A percentile compares a stretch with the other conserved stretches of the same genome.
Evolutionary conservation across 2,329 filamentous ascomycete genomes (phyloP).

Genomic region (Drechslera avenae): DNA sequence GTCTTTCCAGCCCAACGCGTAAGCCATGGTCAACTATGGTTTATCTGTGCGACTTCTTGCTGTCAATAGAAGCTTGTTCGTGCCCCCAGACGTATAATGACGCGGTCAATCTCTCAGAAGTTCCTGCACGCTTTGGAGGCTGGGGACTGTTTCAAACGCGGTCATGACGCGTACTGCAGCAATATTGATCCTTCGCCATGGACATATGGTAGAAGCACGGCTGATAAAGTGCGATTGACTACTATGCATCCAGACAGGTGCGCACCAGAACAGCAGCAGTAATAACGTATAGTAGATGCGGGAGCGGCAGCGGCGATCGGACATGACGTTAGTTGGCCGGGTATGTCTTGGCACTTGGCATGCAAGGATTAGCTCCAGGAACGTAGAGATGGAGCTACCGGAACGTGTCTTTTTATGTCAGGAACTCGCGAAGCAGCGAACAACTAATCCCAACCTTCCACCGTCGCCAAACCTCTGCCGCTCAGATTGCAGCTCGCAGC

Average conservation of each 20-base stretch:
- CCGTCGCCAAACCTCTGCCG: constrained; percentile 22
- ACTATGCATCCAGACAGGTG: too few relatives aligned
- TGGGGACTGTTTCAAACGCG: too few relatives aligned
- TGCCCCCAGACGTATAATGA: too few relatives aligned
- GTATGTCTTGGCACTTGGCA: constrained; percentile 25
- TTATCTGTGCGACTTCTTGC: too few relatives aligned
- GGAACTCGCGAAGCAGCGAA: constrained; percentile 12
- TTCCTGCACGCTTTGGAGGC: too few relatives aligned
- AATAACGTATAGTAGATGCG: constrained; percentile 2
- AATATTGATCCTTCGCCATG: too few relatives aligned
- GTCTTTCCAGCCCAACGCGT: constrained; percentile 45
- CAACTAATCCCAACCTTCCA: constrained; percentile 14
- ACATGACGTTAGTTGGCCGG: constrained; percentile 28
- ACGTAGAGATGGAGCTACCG: constrained; percentile 29
- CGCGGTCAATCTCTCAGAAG: too few relatives aligned
- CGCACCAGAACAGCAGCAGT: too few relatives aligned
- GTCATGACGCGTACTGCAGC: too few relatives aligned
- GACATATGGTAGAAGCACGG: too few relatives aligned
- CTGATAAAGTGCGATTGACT: too few relatives aligned
- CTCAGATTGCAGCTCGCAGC: constrained; percentile 21
- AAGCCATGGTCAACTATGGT: constrained; percentile 21
- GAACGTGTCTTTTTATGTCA: constrained; percentile 48
- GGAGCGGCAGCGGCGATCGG: constrained; percentile 18
- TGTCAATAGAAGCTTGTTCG: too few relatives aligned
- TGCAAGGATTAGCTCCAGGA: constrained; percentile 36